Base-by-base conservation (phyloP, 2,329 filamentous ascomycete genomes). In the Colletotrichum horii region DNA sequence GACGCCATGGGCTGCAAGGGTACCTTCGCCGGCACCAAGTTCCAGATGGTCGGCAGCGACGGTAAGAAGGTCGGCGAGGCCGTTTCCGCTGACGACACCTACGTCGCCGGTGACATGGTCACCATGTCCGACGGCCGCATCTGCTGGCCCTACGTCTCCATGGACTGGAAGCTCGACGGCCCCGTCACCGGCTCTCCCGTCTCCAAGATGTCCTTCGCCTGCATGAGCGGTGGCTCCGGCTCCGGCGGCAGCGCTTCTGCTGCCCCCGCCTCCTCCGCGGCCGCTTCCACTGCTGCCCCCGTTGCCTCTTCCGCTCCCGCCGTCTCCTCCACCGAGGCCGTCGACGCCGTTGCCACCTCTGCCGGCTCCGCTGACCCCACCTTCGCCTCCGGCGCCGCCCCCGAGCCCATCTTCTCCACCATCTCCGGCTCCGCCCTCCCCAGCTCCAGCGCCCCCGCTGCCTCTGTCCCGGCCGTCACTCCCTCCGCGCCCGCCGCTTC, bases 91-190 rank as follows among this genome's bases (percentile, higher is more conserved):
- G 86, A 81, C 15, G 86, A 91, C 79, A 87, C 88, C n/a, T 91
- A 87, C 78, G 89, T 93, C 61, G 89, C 91, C 9, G 91, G 91
- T 52, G 91, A 93, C 79, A 91, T 93, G 86, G 90, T 91, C 14
- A 91, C 89, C 36, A 88, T 91, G 85, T 78, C 83, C n/a, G 89
- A 91, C 75, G 89, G 88, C 26, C 85, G 89, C 64, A 86, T 93
- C 78, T 93, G 91, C 86, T 93, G 90, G 90, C 90, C 90, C 30
- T 92, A 91, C 77, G 89, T 91, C 69, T 85, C 85, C 80, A 90
- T 91, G 88, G 84, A 84, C 38, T 91, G 90, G 90, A 82, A 84
- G 74, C 80, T 89, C 64, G 83, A 76, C 64, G 75, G 83, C 66
- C 74, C 77, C 66, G 78, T 84, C 55, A 67, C 52, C 16, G 79